Evolutionary conservation across 2,329 filamentous ascomycete species (phyloP), one percentile per base, ranked within the genome.

Genomic region (Tolypocladium tundrense): DNA sequence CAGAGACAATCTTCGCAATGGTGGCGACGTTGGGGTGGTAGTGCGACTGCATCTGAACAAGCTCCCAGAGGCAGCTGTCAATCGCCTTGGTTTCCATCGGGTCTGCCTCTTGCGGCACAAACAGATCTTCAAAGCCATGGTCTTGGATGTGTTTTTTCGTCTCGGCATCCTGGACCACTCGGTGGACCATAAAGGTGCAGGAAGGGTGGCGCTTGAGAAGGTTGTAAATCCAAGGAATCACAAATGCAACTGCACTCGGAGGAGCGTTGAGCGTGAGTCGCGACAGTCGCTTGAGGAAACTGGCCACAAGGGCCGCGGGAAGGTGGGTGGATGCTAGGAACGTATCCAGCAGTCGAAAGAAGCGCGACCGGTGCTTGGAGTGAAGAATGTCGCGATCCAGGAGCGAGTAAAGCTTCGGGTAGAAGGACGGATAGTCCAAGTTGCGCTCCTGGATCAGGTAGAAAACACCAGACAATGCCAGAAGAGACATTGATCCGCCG

Each of bases 21-120:
- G 92, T 94, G 0, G 93, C 92, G 31, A 99, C 91, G 65, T 97
- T 99, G 16, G 95, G 94, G 69, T 99, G 94, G 72, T 96, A 97
- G 72, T 99, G 95, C 1, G 86, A 87, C 71, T 95, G 91, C 58
- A 97, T 77, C 59, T 91, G 91, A 60, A 95, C 88, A 56, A 99
- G 81, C 71, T 99, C 94, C 95, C 94, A 99, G 9, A 99, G 75
- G 70, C 88, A 91, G 72, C 91, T 96, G 59, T 97, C 91, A 59
- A 99, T 90, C 21, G 95, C 94, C 43, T 81, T 74, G 0, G 92
- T 97, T 70, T 88, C 80, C 81, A 91, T 90, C 0, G 94, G 95
- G 62, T 99, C 90, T 35, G 77, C 67, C 72, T 97, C 90, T 6
- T 84, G 76, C 55, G 86, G 80, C 59, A 88, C 71, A 69, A 96